These are phyloP conservation scores for Ceratocystis smalleyi DNA, from an alignment of 2,329 filamentous ascomycete genomes.

Conservation along the genomic window DNA sequence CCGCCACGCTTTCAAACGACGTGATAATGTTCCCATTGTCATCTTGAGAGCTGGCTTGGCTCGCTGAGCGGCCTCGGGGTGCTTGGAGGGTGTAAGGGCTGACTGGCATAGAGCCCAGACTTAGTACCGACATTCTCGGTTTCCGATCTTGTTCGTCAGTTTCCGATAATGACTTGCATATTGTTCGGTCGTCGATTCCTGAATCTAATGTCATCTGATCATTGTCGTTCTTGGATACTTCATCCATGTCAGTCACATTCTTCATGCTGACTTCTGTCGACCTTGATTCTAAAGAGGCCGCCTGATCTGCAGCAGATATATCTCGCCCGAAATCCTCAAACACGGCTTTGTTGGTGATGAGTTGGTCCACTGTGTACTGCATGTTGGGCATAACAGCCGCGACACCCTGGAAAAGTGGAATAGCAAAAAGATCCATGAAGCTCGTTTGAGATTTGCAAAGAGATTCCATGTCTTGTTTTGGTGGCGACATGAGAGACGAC, in stretches of 20 bases:
- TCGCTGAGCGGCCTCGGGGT: not conserved
- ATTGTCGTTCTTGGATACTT: not conserved
- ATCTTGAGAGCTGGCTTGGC: not conserved
- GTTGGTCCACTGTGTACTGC: conserved; percentile 68
- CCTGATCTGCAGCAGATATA: not conserved
- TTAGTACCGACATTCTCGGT: not conserved
- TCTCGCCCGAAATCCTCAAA: conserved; percentile 19
- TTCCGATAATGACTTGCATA: not conserved
- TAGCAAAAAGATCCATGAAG: conserved; percentile 93
- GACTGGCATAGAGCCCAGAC: conserved; percentile 8
- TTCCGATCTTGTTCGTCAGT: not conserved
- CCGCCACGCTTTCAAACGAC: conserved; percentile 32
- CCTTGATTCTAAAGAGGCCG: not conserved
- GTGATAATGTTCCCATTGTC: conserved; percentile 25
- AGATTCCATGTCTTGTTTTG: conserved; percentile 68
- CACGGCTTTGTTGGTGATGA: conserved; percentile 19
- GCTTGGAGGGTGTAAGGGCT: conserved; percentile 7
- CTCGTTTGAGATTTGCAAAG: conserved; percentile 78
- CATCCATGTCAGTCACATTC: not conserved
- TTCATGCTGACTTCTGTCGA: not conserved
- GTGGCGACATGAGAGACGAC: conserved; percentile 71
- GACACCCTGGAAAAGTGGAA: conserved; percentile 79
- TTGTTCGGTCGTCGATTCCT: not conserved
- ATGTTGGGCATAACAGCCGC: conserved; percentile 74
- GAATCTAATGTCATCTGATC: not conserved